Base-by-base conservation (phyloP, 179 eudicot genomes). In the Beta macrorhiza region DNA sequence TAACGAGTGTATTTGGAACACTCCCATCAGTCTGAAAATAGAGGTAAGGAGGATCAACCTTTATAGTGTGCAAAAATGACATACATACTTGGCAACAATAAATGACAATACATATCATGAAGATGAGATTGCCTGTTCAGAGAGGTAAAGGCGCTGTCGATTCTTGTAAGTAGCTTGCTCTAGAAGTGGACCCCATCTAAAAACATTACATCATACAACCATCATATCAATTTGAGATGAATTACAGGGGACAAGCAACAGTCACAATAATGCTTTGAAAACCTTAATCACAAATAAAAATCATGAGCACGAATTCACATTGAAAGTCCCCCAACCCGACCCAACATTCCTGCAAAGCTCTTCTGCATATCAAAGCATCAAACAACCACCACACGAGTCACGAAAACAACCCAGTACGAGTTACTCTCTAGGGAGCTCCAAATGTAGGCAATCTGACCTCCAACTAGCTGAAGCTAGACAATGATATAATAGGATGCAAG, bases 1-100 rank as follows among this genome's bases (percentile, higher is more conserved):
- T 91, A 71, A 96, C 99, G 61, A 96, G 94, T 15, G 99, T 96
- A 81, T 96, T 96, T 51, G 98, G 99, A 82, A 92, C 98, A 84
- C 93, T 94, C 12, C 98, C 97, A 81, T 96, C 99, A 84, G 99
- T 96, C 99, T 96, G 90, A 44, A 84, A 71, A 77, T 71, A 74
- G 56, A 74, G 76, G 49, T 9, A 69, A 53, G 42, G 55, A 70
- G 59, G 77, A 32, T 14, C 55, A 78, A 64, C 6, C 65, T 65
- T 51, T 11, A 58, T 22, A 67, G 29, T 32, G 52, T 47, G 20
- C 58, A 49, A 77, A 71, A 69, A 20, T 15, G 77, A 57, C 53
- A 57, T 14, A 25, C 74, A 13, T 62, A 45, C 58, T 49, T 47
- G 32, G 61, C 17, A 72, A 37, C 65, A 79, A 59, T n/a, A 29